Evolutionary conservation across 2,329 filamentous ascomycete species (phyloP), one percentile per base, ranked within the genome.

Genomic region (Fusarium anthophilum): DNA sequence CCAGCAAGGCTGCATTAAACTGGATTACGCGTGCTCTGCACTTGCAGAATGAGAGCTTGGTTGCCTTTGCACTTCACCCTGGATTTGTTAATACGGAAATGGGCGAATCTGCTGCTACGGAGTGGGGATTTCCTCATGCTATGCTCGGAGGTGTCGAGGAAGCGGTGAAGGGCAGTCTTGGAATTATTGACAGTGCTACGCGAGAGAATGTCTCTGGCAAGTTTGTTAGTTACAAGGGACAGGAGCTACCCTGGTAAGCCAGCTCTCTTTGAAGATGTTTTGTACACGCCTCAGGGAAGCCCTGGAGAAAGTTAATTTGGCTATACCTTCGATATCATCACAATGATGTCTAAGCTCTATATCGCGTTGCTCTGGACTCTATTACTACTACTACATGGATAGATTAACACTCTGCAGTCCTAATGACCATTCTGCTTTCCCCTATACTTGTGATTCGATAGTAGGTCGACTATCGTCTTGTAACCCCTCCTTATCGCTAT

Each of bases 61-160:
- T 82, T 6, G 73, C 78, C 2, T 70, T 82, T 26, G 80, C 81
- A 1, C 69, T 83, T 4, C 83, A 85, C 66, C 84, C 84, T 3
- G 83, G 84, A 1, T 84, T 82, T 76, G 82, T 84, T 6, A 66
- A 75, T 35, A 83, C 81, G 1, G 63, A 72, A 6, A 77, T 78
- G 69, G 83, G 83, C 4, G 66, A 80, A 3, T 69, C 70, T 4
- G 79, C 77, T 7, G 82, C 82, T 1, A 72, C 73, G 13, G 73
- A 81, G 45, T 84, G 82, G 83, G 76, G 74, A 1, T 77, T 79
- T 53, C 56, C 66, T 7, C 75, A 61, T 15, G 8, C n/a, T 0
- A 77, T 79, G 9, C 80, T 80, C 1, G 75, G 77, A 13, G 77
- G 76, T 4, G 62, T 83, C 8, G 81, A 83, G 6, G 74, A 77